phyloP scores from a whole-genome alignment of 2,329 filamentous ascomycete species.

The Didymosphaeria variabile region DNA sequence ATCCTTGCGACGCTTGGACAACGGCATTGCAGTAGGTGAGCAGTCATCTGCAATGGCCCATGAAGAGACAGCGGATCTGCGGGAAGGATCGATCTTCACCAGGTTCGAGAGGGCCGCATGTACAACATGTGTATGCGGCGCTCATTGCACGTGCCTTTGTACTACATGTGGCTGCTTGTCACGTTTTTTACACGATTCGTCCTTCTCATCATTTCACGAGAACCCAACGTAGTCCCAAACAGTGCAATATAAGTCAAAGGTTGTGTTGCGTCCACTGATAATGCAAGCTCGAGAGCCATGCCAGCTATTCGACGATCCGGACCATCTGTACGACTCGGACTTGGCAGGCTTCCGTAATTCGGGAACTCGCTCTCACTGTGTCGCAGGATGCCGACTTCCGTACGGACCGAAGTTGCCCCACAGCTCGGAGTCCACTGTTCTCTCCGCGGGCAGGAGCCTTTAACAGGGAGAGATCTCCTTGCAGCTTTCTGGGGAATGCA shows the following conservation, averaged over 20 bases:
- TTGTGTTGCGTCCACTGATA: not conserved
- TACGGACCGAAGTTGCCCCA: conserved; percentile 14
- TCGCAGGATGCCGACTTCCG: conserved; percentile 5
- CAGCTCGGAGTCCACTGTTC: conserved; percentile 21
- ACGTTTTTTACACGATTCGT: not conserved
- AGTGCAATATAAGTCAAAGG: not conserved
- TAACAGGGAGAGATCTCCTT: conserved; percentile 11
- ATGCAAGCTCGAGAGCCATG: not conserved
- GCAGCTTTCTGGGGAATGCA: conserved; percentile 27
- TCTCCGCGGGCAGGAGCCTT: not conserved
- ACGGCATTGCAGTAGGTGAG: conserved; percentile 21
- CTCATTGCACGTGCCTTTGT: conserved; percentile 7
- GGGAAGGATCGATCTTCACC: conserved; percentile 5
- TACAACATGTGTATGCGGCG: not conserved
- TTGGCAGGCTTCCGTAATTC: not conserved
- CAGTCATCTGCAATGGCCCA: conserved; percentile 8
- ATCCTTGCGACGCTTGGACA: conserved; percentile 15
- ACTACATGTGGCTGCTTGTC: not conserved
- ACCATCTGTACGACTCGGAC: not conserved
- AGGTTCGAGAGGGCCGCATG: conserved; percentile 11
- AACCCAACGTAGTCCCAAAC: not conserved
- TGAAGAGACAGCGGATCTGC: not conserved
- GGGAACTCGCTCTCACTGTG: conserved; percentile 5
- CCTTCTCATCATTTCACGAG: not conserved
- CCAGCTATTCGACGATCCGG: not conserved